Conservation (phyloP, 495 filamentous ascomycete species). For the Penicillium cinerascens region DNA sequence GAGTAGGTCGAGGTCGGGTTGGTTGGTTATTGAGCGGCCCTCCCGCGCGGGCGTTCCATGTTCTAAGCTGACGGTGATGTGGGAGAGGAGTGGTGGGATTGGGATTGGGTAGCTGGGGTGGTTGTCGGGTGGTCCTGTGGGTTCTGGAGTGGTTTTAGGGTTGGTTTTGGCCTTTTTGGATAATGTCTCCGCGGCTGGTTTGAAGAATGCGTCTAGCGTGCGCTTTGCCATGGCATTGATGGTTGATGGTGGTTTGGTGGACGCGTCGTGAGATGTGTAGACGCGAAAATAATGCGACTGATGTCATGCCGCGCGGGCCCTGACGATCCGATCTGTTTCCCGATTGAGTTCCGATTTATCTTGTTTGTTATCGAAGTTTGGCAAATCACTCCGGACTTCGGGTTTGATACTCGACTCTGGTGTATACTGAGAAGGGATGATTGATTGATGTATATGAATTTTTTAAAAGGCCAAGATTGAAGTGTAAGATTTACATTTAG, state of each 20-base stretch:
- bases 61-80: conserved; percentile 34
- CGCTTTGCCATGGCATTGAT: conserved; percentile 23
- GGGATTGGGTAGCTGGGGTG: conserved; percentile 63
- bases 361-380: background rate
- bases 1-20: conserved; percentile 62
- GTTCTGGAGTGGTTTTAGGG: background rate
- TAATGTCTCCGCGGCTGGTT: background rate
- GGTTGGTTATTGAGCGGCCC: conserved; percentile 48
- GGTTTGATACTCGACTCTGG: too few species aligned
- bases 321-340: conserved; percentile 5
- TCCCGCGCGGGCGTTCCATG: conserved; percentile 23
- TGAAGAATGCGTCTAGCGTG: conserved; percentile 29
- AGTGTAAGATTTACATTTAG: background rate
- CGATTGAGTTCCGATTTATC: background rate
- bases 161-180: conserved; percentile 18
- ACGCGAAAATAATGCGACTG: background rate
- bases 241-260: background rate
- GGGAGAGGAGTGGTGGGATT: conserved; percentile 50
- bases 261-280: background rate
- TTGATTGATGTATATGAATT: too few species aligned
- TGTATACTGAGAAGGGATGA: too few species aligned
- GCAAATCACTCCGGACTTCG: too few species aligned
- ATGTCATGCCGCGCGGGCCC: conserved; percentile 11
- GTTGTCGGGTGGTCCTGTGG: conserved; percentile 6
- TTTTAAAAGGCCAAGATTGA: too few species aligned